Evolutionary conservation across 768 basidiomycete genomes (phyloP).

Genomic region (Leccinum boreale): DNA sequence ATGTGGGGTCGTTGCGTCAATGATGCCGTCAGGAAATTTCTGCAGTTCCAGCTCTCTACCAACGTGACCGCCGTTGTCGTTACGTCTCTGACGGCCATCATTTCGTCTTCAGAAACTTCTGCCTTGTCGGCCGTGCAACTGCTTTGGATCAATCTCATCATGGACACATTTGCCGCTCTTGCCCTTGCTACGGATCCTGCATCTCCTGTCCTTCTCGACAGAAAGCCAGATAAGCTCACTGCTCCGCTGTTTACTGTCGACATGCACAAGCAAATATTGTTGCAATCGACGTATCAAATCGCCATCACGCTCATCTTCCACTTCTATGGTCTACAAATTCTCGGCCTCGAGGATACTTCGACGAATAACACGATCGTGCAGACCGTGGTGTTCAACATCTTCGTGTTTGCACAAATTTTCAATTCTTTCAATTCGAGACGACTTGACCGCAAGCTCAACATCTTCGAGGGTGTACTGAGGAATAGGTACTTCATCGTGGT

Average conservation of each 20-base stretch:
- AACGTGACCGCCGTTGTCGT: slow-evolving; percentile 96
- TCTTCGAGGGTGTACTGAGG: slow-evolving; percentile 75
- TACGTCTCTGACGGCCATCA: slow-evolving; percentile 87
- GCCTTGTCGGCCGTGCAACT: slow-evolving; percentile 96
- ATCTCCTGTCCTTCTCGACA: slow-evolving; percentile 70
- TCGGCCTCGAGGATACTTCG: slow-evolving; percentile 46
- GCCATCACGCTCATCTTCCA: slow-evolving; percentile 83
- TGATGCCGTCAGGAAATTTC: slow-evolving; percentile 94
- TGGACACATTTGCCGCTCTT: slow-evolving; percentile 98
- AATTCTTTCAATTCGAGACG: slow-evolving; percentile 91
- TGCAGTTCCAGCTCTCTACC: slow-evolving; percentile 93
- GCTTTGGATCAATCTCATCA: slow-evolving; percentile 98
- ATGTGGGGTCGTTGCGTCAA: slow-evolving; percentile 99
- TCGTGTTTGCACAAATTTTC: slow-evolving; percentile 97
- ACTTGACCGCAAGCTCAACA: slow-evolving; percentile 81
- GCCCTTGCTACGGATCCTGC: slow-evolving; percentile 98
- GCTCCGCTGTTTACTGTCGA: slow-evolving; percentile 87
- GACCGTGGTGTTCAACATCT: slow-evolving; percentile 96
- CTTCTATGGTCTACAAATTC: slow-evolving; percentile 73
- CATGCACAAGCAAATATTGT: slow-evolving; percentile 96
- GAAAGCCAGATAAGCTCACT: slow-evolving; percentile 87
- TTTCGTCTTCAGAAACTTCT: slow-evolving; percentile 66
- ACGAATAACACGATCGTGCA: slow-evolving; percentile 50
- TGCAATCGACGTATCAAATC: slow-evolving; percentile 88
- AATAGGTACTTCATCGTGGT: slow-evolving; percentile 87